Conservation (phyloP, 2,329 filamentous ascomycete genomes). For the Thelonectria olida region DNA sequence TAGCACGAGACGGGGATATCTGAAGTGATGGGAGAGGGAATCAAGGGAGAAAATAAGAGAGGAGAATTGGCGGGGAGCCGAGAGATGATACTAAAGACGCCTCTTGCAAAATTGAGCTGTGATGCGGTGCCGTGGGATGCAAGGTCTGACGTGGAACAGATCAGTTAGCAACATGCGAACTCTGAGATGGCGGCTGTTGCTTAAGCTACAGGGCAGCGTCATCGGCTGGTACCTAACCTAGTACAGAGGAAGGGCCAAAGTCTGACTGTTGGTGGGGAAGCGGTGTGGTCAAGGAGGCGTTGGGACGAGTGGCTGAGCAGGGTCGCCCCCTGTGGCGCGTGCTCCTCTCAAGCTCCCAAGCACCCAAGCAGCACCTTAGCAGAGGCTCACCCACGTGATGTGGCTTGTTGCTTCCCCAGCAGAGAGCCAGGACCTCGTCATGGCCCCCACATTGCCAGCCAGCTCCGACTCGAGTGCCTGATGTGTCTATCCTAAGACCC, state of each 20-base stretch:
- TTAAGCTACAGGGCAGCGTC: constrained; percentile 37
- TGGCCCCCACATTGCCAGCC: constrained; percentile 23
- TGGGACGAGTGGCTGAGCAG: neutral
- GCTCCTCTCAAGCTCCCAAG: too few species aligned
- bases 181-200: neutral
- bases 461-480: constrained; percentile 23
- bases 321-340: neutral
- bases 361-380: too few species aligned
- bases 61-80: neutral
- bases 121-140: constrained; percentile 16
- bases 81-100: constrained; percentile 2
- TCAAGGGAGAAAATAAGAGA: neutral
- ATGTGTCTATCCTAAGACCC: constrained; percentile 22
- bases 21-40: neutral
- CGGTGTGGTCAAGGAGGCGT: constrained; percentile 28
- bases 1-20: constrained; percentile 35
- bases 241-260: neutral
- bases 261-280: constrained; percentile 36
- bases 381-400: constrained; percentile 6
- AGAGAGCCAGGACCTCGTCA: constrained; percentile 19
- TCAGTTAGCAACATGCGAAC: constrained; percentile 14
- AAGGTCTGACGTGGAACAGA: constrained; percentile 7
- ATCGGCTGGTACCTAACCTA: constrained; percentile 46
- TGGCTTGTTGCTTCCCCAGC: constrained; percentile 20
- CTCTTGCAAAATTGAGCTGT: neutral